phyloP scores from a whole-genome alignment of 106 monocot genomes.

The Amphibolis antarctica region DNA sequence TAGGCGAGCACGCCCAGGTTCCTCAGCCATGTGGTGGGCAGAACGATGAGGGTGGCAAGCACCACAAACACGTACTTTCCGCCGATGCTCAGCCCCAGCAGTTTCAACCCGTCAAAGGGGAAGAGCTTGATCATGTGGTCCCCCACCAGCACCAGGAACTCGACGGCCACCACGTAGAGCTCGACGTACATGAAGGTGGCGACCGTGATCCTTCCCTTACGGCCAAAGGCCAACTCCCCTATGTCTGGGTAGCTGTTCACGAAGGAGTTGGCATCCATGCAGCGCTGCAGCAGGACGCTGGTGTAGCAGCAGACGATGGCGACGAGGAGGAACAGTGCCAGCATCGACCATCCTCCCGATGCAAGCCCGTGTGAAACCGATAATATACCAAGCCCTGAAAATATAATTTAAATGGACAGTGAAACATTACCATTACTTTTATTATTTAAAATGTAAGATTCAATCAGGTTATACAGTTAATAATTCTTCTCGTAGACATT shows the following conservation, averaged over 20 bases:
- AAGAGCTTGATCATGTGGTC: constrained; percentile 77
- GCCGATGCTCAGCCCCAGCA: constrained; percentile 20
- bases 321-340: constrained; percentile 37
- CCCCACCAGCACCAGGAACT: constrained; percentile 74
- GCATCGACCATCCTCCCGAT: constrained; percentile 72
- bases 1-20: constrained; percentile 55
- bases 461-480: neutral
- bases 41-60: constrained; percentile 34
- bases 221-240: constrained; percentile 71
- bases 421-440: too few species aligned
- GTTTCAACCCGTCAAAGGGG: constrained; percentile 19
- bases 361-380: constrained; percentile 76
- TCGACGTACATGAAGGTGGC: constrained; percentile 77
- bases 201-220: constrained; percentile 40
- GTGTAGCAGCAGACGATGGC: constrained; percentile 69
- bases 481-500: too few species aligned
- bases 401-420: constrained; percentile 5
- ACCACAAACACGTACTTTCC: constrained; percentile 57
- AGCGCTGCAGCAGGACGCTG: constrained; percentile 50
- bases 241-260: constrained; percentile 80
- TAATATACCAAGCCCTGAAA: constrained; percentile 61
- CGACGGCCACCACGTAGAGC: constrained; percentile 56
- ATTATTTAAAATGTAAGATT: neutral
- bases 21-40: constrained; percentile 77
- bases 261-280: constrained; percentile 55